Conservation (phyloP, 345 rosid species). For the Bruguiera parviflora region DNA sequence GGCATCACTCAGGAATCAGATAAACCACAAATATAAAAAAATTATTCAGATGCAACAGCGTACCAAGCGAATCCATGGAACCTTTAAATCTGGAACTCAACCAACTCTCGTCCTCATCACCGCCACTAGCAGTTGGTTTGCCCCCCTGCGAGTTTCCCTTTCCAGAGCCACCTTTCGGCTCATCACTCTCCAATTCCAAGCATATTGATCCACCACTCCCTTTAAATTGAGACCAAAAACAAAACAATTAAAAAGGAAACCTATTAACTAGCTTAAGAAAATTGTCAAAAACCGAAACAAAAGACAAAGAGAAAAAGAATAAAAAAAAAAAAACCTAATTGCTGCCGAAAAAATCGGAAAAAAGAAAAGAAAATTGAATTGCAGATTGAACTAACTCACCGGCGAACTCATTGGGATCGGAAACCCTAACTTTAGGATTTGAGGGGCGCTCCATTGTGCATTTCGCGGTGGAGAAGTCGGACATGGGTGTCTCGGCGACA, state of each 20-base stretch:
- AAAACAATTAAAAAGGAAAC: not conserved
- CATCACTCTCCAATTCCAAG: constrained; percentile 63
- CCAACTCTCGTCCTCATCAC: constrained; percentile 28
- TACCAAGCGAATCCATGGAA: constrained; percentile 32
- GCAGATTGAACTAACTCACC: constrained; percentile 33
- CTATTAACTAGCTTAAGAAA: not conserved
- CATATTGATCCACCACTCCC: constrained; percentile 49
- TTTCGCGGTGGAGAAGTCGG: constrained; percentile 42
- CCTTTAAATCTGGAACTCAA: constrained; percentile 22
- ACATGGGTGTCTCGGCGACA: constrained; percentile 68
- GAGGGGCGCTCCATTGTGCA: constrained; percentile 25
- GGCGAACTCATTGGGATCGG: constrained; percentile 23
- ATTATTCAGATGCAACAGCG: not conserved
- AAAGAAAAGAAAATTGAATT: not conserved
- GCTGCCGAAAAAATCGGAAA: not conserved
- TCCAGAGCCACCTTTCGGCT: constrained; percentile 33
- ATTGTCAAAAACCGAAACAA: not conserved
- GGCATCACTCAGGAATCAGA: constrained; percentile 12
- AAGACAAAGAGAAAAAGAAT: too few relatives aligned
- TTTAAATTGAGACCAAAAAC: constrained; percentile 15
- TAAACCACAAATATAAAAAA: not conserved
- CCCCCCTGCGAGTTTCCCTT: constrained; percentile 32
- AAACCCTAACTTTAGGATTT: constrained; percentile 26
- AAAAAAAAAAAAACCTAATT: not conserved
- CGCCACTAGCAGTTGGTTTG: constrained; percentile 19